These are phyloP conservation scores for Neurospora sp. DNA, from an alignment of 495 filamentous ascomycete genomes.

Conservation along the genomic window DNA sequence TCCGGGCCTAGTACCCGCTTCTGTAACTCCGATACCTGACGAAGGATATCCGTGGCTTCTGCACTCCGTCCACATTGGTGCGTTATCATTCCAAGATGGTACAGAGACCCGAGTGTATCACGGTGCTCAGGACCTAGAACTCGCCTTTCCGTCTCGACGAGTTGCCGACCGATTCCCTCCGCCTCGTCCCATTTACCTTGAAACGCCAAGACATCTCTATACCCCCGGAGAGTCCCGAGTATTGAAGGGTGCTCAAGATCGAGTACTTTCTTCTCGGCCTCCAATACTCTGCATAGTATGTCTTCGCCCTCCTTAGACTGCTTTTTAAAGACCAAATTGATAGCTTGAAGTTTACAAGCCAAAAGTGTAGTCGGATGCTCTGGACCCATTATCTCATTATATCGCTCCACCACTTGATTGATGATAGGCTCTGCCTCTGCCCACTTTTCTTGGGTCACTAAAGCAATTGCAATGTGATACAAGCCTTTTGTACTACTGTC, in stretches of 20 bases:
- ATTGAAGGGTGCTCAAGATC: background rate
- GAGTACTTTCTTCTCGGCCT: background rate
- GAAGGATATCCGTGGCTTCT: too few species aligned
- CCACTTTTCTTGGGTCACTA: background rate
- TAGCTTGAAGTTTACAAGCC: background rate
- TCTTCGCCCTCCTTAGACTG: background rate
- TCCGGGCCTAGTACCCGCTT: background rate
- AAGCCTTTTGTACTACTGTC: background rate
- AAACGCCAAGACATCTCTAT: background rate
- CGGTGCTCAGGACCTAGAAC: background rate
- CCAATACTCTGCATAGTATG: background rate
- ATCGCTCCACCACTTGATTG: background rate
- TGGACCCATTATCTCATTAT: background rate
- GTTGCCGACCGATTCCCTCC: background rate
- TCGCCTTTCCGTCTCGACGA: too few species aligned
- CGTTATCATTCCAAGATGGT: too few species aligned
- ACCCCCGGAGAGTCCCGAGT: accelerated
- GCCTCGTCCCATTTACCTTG: background rate
- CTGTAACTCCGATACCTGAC: accelerated
- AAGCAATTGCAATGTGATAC: accelerated
- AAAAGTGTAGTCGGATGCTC: background rate
- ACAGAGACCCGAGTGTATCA: too few species aligned
- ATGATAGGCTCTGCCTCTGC: background rate
- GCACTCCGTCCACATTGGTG: too few species aligned
- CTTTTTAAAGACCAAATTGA: background rate